Evolutionary conservation across 2,329 filamentous ascomycete genomes (phyloP).

Genomic region (Moelleriella libera): DNA sequence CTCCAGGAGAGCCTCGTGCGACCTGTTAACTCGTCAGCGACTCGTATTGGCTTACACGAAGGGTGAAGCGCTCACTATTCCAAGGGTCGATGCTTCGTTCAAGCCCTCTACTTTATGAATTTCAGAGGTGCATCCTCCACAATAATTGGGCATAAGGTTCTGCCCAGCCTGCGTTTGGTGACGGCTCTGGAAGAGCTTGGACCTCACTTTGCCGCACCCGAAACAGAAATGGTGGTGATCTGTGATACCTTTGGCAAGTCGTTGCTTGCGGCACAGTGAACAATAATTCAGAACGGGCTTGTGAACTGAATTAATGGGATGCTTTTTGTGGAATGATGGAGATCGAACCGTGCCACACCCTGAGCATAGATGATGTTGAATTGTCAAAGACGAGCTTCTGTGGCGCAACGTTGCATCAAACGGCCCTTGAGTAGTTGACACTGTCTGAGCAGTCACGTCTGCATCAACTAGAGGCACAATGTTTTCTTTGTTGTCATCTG

Average conservation of each 20-base stretch:
- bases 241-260: constrained; percentile 9
- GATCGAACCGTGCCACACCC: constrained; percentile 22
- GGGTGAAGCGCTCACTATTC: constrained; percentile 9
- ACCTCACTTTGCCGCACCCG: constrained; percentile 13
- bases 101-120: constrained; percentile 10
- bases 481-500: constrained; percentile 1
- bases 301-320: constrained; percentile 12
- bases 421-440: not conserved
- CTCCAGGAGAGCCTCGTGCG: not conserved
- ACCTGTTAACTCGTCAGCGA: not conserved
- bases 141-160: constrained; percentile 18
- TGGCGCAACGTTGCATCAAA: not conserved
- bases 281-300: constrained; percentile 20
- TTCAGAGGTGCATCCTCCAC: constrained; percentile 12
- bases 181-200: constrained; percentile 11
- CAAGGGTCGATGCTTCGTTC: constrained; percentile 11
- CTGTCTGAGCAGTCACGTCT: not conserved
- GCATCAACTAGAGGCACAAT: not conserved
- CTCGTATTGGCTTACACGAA: no score
- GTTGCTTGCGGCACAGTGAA: constrained; percentile 16
- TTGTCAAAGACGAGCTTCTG: constrained; percentile 8
- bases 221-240: constrained; percentile 25
- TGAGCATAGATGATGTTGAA: constrained; percentile 19
- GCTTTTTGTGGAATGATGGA: constrained; percentile 16
- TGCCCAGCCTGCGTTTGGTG: constrained; percentile 10